Evolutionary conservation across 192 early-diverging fungal species (phyloP), one percentile per base, ranked within the genome.

Genomic region (Coemansia sp.): DNA sequence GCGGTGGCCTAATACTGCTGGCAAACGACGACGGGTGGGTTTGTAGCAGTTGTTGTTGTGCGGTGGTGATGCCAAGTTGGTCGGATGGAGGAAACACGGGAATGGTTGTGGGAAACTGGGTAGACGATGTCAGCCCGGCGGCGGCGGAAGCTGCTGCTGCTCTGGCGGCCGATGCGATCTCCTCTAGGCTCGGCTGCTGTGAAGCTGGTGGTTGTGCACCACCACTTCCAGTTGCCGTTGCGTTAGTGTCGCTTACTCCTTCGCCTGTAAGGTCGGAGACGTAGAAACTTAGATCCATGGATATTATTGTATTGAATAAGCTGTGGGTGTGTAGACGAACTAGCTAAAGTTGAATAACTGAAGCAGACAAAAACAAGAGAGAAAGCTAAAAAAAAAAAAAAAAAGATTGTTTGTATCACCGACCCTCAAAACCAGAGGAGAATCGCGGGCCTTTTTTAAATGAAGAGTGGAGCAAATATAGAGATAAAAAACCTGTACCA

Each of bases 131-230:
- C 6, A 7, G 11, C 15, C 17, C 35, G 23, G 15, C 29, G 3
- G 29, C 29, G 3, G n/a, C n/a, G n/a, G n/a, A n/a, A n/a, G 25
- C 46, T 32, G 20, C 53, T 52, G 66, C 25, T 55, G 35, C 23
- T 42, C 50, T 5, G 41, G 67, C 40, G 19, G 58, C 42, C 25
- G 50, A 50, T 32, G 42, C 67, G n/a, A 62, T 62, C 53, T 61
- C 61, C 15, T 36, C 67, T 9, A 69, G 20, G 20, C 59, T 62
- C 2, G 61, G 60, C 36, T 69, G 61, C 38, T 45, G 35, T 52
- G 49, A 11, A 6, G 14, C 0, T 0, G 49, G 8, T 46, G 13
- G 14, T n/a, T 46, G 48, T 52, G 19, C 9, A 6, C 49, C 49
- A n/a, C 7, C 38, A 40, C 14, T 19, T 48, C 29, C 29, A 29